Evolutionary conservation across 208 protist genomes (phyloP), one percentile per base, ranked within the genome.

Genomic region (Trypanosoma mega): DNA sequence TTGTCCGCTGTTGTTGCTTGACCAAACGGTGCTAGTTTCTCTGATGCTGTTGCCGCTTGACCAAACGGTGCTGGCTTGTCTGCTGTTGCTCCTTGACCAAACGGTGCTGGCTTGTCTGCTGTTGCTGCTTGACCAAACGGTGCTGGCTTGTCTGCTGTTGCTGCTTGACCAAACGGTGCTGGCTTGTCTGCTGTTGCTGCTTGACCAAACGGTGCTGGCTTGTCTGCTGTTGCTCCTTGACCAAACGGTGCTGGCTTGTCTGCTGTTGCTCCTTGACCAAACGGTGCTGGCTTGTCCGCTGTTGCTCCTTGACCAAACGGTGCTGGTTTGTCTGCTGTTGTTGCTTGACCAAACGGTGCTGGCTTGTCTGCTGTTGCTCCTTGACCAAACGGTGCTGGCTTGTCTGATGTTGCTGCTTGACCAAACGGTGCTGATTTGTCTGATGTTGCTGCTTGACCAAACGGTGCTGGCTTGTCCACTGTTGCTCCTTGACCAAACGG

Each of bases 91-190:
- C 39, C 14, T 24, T 68, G 49, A 23, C 49, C 62, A 43, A 59
- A 58, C 8, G 62, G 27, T 30, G 52, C 16, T 46, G 50, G 36
- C 14, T 48, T 53, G 6, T 26, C 51, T 31, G 11, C 52, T 53
- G 44, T 1, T 34, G 51, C 0, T 24, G 36, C 2, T 30, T 64
- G 58, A 20, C 58, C 58, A 55, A 64, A 64, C 7, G 58, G 44
- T 24, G 58, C 16, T 27, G 24, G n/a, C 12, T 41, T 51, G 6
- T 39, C 34, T 39, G 34, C 34, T 53, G 43, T 45, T 33, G 45
- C 23, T 21, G 55, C 3, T 29, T 62, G 55, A 14, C 55, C 43
- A 33, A 62, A 47, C 14, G 16, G 14, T 14, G 55, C 26, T 62
- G 29, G 37, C 27, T 50, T 20, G 31, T n/a, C 53, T 18, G 12